Conservation (phyloP, 305 asterid genomes). For the Fraxinus velutina region DNA sequence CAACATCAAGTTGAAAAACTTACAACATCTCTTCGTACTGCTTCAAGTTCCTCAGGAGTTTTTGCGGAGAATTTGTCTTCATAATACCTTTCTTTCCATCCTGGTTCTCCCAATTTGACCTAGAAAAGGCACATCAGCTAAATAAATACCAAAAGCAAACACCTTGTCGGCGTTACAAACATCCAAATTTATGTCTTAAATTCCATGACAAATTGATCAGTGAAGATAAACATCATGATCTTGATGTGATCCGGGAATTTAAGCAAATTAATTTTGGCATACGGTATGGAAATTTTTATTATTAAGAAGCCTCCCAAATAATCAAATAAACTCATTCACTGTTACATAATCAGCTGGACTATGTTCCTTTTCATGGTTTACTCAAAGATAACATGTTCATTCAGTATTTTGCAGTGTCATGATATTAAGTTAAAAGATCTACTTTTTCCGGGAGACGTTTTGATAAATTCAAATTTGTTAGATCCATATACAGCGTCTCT, state of each 20-base stretch:
- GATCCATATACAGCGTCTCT: neutral
- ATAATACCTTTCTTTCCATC: constrained; percentile 97
- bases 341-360: neutral
- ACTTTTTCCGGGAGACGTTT: neutral
- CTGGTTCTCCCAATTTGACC: constrained; percentile 84
- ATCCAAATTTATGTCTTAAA: neutral
- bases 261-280: neutral
- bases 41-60: constrained; percentile 80
- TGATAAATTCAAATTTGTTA: neutral
- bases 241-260: neutral
- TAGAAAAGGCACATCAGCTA: constrained; percentile 30
- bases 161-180: neutral
- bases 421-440: neutral
- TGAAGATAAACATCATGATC: neutral
- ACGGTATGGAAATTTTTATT: neutral
- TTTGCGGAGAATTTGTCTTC: constrained; percentile 75
- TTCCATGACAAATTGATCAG: neutral
- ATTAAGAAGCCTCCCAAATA: neutral
- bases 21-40: constrained; percentile 77
- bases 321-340: neutral
- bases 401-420: neutral
- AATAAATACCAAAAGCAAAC: constrained; percentile 13
- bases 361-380: neutral
- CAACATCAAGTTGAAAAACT: constrained; percentile 38
- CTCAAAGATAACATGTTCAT: neutral